These are phyloP conservation scores for Aureobasidium namibiae DNA, from an alignment of 2,329 filamentous ascomycete genomes.

Conservation along the genomic window DNA sequence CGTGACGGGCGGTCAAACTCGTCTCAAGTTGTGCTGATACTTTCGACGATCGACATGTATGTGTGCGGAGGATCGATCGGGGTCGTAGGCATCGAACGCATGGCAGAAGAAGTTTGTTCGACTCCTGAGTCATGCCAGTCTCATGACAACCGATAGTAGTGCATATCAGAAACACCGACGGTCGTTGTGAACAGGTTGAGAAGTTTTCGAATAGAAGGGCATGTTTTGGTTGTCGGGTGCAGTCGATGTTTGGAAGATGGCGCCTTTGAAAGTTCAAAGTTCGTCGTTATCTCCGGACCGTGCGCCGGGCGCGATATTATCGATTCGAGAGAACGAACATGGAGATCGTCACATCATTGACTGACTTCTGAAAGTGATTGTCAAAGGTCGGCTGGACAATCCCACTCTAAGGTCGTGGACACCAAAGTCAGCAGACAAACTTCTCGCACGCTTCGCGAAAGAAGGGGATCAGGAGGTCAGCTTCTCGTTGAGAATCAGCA, in stretches of 20 bases:
- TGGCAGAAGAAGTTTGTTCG: not conserved
- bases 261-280: too few species aligned
- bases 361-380: not conserved
- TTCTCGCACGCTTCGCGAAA: not conserved
- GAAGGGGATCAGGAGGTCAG: not conserved
- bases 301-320: not conserved
- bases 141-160: not conserved
- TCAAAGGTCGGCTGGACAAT: not conserved
- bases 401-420: not conserved
- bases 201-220: not conserved
- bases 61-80: not conserved
- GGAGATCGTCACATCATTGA: not conserved
- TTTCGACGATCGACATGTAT: not conserved
- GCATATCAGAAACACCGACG: not conserved
- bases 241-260: too few species aligned
- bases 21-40: not conserved
- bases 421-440: not conserved
- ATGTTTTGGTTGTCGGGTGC: not conserved
- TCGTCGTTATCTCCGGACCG: not conserved
- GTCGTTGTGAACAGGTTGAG: not conserved
- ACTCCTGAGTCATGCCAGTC: not conserved
- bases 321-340: not conserved
- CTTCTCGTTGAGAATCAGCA: not conserved
- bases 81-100: not conserved
- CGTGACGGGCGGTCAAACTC: not conserved